Evolutionary conservation across 2,329 filamentous ascomycete genomes (phyloP).

Genomic region (Colletotrichum eleusines): DNA sequence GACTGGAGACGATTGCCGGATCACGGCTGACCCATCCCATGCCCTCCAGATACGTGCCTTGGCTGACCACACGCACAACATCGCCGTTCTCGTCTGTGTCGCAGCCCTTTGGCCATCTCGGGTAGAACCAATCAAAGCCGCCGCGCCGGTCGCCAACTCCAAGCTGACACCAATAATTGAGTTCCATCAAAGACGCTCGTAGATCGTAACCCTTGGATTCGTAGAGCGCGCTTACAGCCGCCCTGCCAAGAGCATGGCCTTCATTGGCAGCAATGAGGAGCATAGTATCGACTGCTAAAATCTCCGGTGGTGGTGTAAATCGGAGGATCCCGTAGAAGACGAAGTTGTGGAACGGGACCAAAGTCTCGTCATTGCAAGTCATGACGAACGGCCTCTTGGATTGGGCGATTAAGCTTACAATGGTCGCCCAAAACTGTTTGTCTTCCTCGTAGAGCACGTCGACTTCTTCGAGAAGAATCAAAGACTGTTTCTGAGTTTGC

Average conservation of each 20-base stretch:
- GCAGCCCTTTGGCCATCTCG: conserved; percentile 78
- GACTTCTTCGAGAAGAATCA: conserved; percentile 94
- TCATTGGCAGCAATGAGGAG: conserved; percentile 88
- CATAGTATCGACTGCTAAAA: conserved; percentile 82
- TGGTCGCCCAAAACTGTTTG: conserved; percentile 91
- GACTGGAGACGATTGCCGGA: conserved; percentile 54
- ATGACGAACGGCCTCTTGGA: conserved; percentile 94
- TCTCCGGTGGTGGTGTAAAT: conserved; percentile 73
- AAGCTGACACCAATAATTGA: conserved; percentile 98
- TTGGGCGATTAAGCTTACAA: conserved; percentile 80
- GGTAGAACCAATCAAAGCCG: conserved; percentile 90
- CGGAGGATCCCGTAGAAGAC: conserved; percentile 88
- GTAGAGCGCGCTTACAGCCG: conserved; percentile 78
- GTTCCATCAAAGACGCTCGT: conserved; percentile 82
- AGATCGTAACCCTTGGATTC: conserved; percentile 77
- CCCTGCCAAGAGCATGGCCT: conserved; percentile 80
- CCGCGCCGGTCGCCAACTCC: conserved; percentile 89
- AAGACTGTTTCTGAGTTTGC: conserved; percentile 82
- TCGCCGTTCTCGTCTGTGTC: conserved; percentile 77
- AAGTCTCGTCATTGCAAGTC: conserved; percentile 92
- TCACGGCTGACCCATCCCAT: conserved; percentile 85
- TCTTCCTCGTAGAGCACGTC: conserved; percentile 96
- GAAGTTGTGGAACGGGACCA: conserved; percentile 81
- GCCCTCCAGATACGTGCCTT: conserved; percentile 79
- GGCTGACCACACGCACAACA: conserved; percentile 81